A percentile compares a stretch with the other conserved stretches of the same genome.
Evolutionary conservation across 192 early-diverging fungal genomes (phyloP).

Genomic region (Neocallimastix lanati): DNA sequence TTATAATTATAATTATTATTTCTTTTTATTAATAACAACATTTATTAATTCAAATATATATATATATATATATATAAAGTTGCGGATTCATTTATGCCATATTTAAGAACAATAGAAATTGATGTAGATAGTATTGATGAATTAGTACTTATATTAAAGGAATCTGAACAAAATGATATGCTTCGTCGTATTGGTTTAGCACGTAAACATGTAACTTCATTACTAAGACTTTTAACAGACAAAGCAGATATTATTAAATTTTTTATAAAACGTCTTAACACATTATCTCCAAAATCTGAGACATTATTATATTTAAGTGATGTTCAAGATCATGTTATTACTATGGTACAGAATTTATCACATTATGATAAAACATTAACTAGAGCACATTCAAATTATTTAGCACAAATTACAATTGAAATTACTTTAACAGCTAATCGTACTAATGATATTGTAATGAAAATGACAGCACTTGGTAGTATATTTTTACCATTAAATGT

Average conservation of each 20-base stretch:
- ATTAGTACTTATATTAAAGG: constrained; percentile 75
- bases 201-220: constrained; percentile 50
- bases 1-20: no score
- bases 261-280: constrained; percentile 32
- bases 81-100: constrained; percentile 76
- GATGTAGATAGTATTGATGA: constrained; percentile 94
- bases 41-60: no score
- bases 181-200: constrained; percentile 52
- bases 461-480: background rate
- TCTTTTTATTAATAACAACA: no score
- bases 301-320: constrained; percentile 56
- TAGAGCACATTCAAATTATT: constrained; percentile 59
- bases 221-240: constrained; percentile 41
- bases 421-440: constrained; percentile 19
- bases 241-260: constrained; percentile 56
- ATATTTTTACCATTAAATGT: background rate
- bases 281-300: constrained; percentile 12
- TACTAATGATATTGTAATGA: background rate
- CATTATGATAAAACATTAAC: constrained; percentile 60
- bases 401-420: constrained; percentile 61
- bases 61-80: constrained; percentile 51
- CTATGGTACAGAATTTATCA: constrained; percentile 39
- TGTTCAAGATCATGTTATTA: constrained; percentile 54
- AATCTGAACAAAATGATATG: constrained; percentile 59
- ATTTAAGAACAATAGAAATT: constrained; percentile 69